Conservation (phyloP, 805 yeast genomes). For the Candida incommunis region DNA sequence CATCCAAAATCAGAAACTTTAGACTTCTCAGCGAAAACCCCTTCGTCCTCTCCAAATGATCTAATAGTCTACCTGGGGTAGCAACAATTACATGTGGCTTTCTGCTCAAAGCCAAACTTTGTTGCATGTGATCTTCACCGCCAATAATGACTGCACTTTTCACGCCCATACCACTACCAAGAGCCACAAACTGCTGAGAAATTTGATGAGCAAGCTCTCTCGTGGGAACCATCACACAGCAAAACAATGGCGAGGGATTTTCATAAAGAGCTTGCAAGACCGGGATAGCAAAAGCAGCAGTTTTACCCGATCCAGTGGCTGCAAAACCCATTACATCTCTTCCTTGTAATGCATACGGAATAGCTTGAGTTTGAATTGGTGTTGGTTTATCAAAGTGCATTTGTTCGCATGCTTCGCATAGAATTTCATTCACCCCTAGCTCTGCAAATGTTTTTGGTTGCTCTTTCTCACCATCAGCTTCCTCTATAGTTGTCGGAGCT, state of each 20-base stretch:
- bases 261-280: slow-evolving; percentile 84
- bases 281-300: slow-evolving; percentile 97
- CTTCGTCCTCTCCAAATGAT: slow-evolving; percentile 83
- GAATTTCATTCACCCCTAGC: slow-evolving; percentile 23
- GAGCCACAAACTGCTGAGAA: slow-evolving; percentile 86
- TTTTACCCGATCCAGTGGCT: slow-evolving; percentile 95
- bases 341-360: slow-evolving; percentile 83
- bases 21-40: slow-evolving; percentile 73
- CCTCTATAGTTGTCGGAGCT: too few relatives aligned
- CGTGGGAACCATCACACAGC: slow-evolving; percentile 72
- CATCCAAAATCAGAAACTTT: slow-evolving; percentile 84
- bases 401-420: slow-evolving; percentile 62
- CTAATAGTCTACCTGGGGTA: slow-evolving; percentile 82
- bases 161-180: slow-evolving; percentile 88
- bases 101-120: slow-evolving; percentile 82
- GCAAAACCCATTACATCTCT: slow-evolving; percentile 93
- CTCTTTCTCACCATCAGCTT: too few relatives aligned
- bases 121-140: slow-evolving; percentile 98
- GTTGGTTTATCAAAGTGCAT: slow-evolving; percentile 75
- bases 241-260: slow-evolving; percentile 76
- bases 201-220: slow-evolving; percentile 46
- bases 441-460: slow-evolving; percentile 9
- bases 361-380: slow-evolving; percentile 83
- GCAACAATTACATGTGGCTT: slow-evolving; percentile 93
- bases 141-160: slow-evolving; percentile 83